Percentiles rank a stretch among this genome's conserved stretches.
Evolutionary conservation across 305 asterid species (phyloP).

Genomic region (Plantago lanceolata): DNA sequence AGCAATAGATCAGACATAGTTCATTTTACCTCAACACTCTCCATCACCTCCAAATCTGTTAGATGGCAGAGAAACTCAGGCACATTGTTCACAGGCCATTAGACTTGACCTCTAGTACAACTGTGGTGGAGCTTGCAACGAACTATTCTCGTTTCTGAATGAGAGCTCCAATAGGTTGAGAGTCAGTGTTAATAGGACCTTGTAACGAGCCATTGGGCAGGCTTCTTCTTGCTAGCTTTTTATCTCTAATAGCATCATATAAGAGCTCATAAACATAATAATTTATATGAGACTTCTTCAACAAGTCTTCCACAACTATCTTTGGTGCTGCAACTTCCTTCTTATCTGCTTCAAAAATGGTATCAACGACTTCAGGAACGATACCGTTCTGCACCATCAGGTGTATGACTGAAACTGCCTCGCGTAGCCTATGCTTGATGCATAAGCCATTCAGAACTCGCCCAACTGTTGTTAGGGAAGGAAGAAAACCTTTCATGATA

Average conservation of each 20-base stretch:
- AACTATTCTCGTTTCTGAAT: slow-evolving; percentile 6
- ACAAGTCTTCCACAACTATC: slow-evolving; percentile 73
- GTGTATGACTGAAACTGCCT: slow-evolving; percentile 60
- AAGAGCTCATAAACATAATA: slow-evolving; percentile 70
- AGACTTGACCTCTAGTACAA: too few species aligned
- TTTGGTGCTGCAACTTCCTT: slow-evolving; percentile 77
- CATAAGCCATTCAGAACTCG: slow-evolving; percentile 80
- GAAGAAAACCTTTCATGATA: slow-evolving; percentile 48
- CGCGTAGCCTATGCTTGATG: slow-evolving; percentile 52
- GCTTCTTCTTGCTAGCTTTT: slow-evolving; percentile 53
- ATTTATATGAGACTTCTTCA: slow-evolving; percentile 65
- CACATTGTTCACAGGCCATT: too few species aligned
- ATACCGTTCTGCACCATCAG: slow-evolving; percentile 71
- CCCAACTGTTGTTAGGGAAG: slow-evolving; percentile 60
- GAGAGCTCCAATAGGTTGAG: slow-evolving; percentile 20
- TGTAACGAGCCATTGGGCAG: slow-evolving; percentile 19
- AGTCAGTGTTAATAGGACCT: slow-evolving; percentile 19
- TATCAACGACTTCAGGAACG: slow-evolving; percentile 66
- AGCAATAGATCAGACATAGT: too few species aligned
- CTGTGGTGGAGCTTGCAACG: slow-evolving; percentile 15
- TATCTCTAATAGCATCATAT: slow-evolving; percentile 69
- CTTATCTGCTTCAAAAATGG: slow-evolving; percentile 72
- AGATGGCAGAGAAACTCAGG: too few species aligned
- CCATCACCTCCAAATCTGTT: too few species aligned
- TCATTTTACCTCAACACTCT: too few species aligned